Evolutionary conservation across 345 rosid species (phyloP), one percentile per base, ranked within the genome.

Genomic region (Aethionema arabicum): DNA sequence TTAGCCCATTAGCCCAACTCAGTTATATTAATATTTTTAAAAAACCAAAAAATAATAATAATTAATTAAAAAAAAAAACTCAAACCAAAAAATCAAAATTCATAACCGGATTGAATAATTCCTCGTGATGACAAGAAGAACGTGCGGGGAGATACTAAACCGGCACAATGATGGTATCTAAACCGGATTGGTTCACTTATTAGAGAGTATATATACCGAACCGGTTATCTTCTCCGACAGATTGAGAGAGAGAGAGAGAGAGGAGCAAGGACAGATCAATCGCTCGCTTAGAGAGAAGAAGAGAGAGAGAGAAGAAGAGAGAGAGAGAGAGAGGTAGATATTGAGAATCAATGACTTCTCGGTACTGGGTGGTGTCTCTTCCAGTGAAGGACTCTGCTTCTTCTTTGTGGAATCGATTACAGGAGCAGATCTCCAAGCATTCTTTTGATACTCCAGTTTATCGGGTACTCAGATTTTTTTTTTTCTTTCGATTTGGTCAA

Each of bases 361-460:
- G 99, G 68, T 90, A 95, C 77, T 95, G 96, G 98, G 72, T 74
- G 58, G 96, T 83, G 31, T 95, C 99, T 75, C 91, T 90, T 44
- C 85, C 98, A 47, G 93, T 85, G 73, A 86, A 82, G 65, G 81
- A 79, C 76, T 86, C 95, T n/a, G 81, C 92, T 39, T 56, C 92
- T 11, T 29, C 96, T 52, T 67, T 85, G 4, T 90, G 97, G 97
- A 85, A 78, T 67, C 79, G 74, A 11, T 69, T 95, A 8, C 99
- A 83, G 50, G 97, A 90, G 7, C 95, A 86, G 78, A 86, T 95
- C 86, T 95, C 97, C 47, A 83, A 79, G 74, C 83, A 81, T 77
- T 90, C 99, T 76, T 95, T 95, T 66, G 99, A 95, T 54, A 93
- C 99, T 56, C 97, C 92, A 44, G 82, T 93, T 54, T 90, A 93